A percentile compares a stretch with the other conserved stretches of the same genome.
Evolutionary conservation across 495 filamentous ascomycete species (phyloP).

Genomic region (Penicillium waksmanii): DNA sequence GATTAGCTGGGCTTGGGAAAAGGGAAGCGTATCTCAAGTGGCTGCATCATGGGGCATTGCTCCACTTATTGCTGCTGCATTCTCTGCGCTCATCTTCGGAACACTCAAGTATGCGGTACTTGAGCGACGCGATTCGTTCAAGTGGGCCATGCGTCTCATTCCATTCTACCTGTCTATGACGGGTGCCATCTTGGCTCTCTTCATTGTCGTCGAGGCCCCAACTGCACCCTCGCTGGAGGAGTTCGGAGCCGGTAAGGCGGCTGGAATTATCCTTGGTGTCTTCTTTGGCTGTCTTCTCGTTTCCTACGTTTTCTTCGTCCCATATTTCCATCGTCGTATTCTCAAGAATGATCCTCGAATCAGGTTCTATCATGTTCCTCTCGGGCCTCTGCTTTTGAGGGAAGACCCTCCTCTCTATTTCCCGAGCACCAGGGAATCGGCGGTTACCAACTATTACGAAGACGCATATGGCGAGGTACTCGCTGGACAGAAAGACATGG

Average conservation of each 20-base stretch:
- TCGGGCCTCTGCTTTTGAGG: conserved; percentile 57
- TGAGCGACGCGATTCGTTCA: conserved; percentile 59
- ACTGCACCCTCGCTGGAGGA: conserved; percentile 43
- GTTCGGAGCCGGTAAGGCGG: conserved; percentile 54
- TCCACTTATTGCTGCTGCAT: conserved; percentile 59
- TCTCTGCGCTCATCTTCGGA: conserved; percentile 65
- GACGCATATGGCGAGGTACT: conserved; percentile 32
- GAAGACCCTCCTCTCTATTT: conserved; percentile 50
- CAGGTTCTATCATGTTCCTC: conserved; percentile 58
- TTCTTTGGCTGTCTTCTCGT: conserved; percentile 58
- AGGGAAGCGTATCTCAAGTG: conserved; percentile 58
- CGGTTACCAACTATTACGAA: conserved; percentile 57
- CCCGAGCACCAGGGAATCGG: conserved; percentile 46
- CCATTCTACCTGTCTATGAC: conserved; percentile 67
- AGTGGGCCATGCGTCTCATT: conserved; percentile 58
- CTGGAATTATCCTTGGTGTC: conserved; percentile 61
- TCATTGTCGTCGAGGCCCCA: conserved; percentile 55
- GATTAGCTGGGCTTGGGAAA: conserved; percentile 59
- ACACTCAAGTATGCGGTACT: conserved; percentile 67
- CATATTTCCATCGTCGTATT: conserved; percentile 63
- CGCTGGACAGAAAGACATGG: conserved; percentile 23
- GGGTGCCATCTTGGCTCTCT: conserved; percentile 62
- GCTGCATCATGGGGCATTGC: conserved; percentile 67
- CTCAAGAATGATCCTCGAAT: conserved; percentile 59
- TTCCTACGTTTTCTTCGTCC: conserved; percentile 61